Evolutionary conservation across 139 green algal genomes (phyloP), one percentile per base, ranked within the genome.

Genomic region (Edaphochlamys debaryana): DNA sequence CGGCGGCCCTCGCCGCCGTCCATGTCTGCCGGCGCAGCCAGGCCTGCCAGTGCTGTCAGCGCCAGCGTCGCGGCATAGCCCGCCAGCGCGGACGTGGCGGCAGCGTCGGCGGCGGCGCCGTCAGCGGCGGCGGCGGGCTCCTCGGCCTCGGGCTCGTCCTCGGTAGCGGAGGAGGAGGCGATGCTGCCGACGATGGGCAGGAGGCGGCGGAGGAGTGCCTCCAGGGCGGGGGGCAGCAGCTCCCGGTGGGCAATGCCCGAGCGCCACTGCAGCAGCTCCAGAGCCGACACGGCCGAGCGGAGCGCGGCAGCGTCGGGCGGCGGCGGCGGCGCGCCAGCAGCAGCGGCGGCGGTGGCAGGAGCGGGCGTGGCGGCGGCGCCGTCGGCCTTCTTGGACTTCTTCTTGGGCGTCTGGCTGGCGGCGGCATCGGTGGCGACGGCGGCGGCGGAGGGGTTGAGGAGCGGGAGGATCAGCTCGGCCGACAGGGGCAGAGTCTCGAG

Each of bases 261-360:
- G 71, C 92, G 92, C 93, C 92, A 94, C 69, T 94, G 91, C 79
- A 95, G 84, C 72, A 96, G 48, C 89, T 94, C 93, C 77, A 95
- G 80, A 37, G 80, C 85, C 7, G 79, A 60, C 27, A 87, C 79
- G 15, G 81, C 79, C 54, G 74, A 63, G 4, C 70, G 40, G 2
- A 87, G 56, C 5, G 73, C 40, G 0, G 64, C 63, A 0, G 64
- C 48, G 7, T 40, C 38, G 2, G 66, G 54, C 20, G 32, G n/a
- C 54, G 64, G 54, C 37, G 30, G 29, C 38, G 4, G 27, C 68
- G 19, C 50, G 2, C 25, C 41, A 9, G 66, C n/a, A 23, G 34
- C 66, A 34, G 75, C 42, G 17, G 83, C 25, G 13, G 32, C 54
- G 22, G 37, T 25, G 5, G 52, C n/a, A n/a, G n/a, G n/a, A n/a